Evolutionary conservation across 345 rosid genomes (phyloP).

Genomic region (Moringa oleifera): DNA sequence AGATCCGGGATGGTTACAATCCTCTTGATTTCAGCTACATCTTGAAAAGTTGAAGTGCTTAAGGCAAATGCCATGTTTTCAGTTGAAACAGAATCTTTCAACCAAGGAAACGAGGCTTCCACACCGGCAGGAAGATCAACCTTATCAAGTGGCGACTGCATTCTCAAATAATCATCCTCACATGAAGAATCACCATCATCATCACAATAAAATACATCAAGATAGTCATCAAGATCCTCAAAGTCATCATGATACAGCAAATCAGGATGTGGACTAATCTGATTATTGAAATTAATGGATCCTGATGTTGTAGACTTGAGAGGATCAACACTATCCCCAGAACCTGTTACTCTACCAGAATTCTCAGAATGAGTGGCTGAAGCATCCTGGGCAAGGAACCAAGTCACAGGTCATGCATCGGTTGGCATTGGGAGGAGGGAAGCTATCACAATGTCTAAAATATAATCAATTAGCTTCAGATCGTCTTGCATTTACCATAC

Average conservation of each 20-base stretch:
- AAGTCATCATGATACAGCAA: conserved; percentile 24
- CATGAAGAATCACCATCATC: conserved; percentile 19
- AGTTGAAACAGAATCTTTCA: conserved; percentile 23
- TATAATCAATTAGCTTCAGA: conserved; percentile 17
- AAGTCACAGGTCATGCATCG: not conserved
- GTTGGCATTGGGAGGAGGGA: not conserved
- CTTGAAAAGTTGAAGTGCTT: conserved; percentile 9
- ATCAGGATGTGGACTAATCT: conserved; percentile 31
- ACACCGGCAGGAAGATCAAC: conserved; percentile 58
- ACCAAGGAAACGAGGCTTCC: conserved; percentile 46
- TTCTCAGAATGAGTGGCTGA: conserved; percentile 24
- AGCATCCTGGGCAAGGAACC: conserved; percentile 28
- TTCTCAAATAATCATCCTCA: conserved; percentile 31
- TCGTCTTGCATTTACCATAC: too few species aligned
- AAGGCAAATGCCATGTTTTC: conserved; percentile 8
- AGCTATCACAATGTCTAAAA: not conserved
- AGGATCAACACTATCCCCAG: conserved; percentile 20
- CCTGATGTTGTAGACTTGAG: conserved; percentile 26
- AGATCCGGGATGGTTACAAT: too few species aligned
- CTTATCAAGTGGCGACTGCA: conserved; percentile 44
- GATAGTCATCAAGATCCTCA: conserved; percentile 12
- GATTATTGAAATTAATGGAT: conserved; percentile 21
- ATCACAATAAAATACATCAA: conserved; percentile 25
- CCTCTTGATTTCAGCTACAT: too few species aligned
- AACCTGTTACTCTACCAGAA: conserved; percentile 20